These are phyloP conservation scores for Microglena sp. DNA, from an alignment of 139 green algal species.

Conservation along the genomic window DNA sequence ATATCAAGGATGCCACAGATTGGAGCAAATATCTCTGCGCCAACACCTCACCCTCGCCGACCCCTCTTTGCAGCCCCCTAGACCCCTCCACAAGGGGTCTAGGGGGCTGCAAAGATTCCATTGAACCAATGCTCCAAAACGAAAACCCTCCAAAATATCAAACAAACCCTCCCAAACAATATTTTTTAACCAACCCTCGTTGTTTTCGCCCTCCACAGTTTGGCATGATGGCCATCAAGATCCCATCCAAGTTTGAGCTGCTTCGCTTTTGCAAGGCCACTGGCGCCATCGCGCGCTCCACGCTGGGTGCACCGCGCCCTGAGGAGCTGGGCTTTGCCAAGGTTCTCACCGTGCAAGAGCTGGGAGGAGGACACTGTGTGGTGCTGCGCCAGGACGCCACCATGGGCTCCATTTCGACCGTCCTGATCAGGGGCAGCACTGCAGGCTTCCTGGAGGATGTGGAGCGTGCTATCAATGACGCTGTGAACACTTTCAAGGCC, in stretches of 20 bases:
- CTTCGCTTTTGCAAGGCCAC: slow-evolving; percentile 87
- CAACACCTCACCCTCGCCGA: no score
- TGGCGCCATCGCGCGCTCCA: slow-evolving; percentile 46
- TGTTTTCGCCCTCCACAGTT: no score
- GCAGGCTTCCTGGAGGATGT: slow-evolving; percentile 90
- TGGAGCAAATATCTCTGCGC: no score
- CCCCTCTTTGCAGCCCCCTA: no score
- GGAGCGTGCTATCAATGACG: slow-evolving; percentile 92
- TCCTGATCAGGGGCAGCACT: slow-evolving; percentile 87
- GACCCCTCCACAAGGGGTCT: no score
- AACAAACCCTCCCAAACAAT: no score
- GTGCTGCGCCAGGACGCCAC: slow-evolving; percentile 66
- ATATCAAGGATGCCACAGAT: no score
- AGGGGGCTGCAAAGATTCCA: no score
- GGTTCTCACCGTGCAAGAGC: slow-evolving; percentile 61
- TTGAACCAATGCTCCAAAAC: no score
- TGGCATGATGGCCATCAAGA: slow-evolving; percentile 53
- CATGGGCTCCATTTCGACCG: slow-evolving; percentile 58
- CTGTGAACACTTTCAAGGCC: slow-evolving; percentile 92
- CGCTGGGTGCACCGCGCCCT: slow-evolving; percentile 33
- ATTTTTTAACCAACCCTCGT: no score
- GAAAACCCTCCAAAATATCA: no score
- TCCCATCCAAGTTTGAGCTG: slow-evolving; percentile 97
- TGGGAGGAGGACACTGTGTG: slow-evolving; percentile 76
- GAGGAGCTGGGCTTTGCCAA: slow-evolving; percentile 77